Conservation (phyloP, 2,329 filamentous ascomycete genomes). For the Emmonsiellopsis sp. region DNA sequence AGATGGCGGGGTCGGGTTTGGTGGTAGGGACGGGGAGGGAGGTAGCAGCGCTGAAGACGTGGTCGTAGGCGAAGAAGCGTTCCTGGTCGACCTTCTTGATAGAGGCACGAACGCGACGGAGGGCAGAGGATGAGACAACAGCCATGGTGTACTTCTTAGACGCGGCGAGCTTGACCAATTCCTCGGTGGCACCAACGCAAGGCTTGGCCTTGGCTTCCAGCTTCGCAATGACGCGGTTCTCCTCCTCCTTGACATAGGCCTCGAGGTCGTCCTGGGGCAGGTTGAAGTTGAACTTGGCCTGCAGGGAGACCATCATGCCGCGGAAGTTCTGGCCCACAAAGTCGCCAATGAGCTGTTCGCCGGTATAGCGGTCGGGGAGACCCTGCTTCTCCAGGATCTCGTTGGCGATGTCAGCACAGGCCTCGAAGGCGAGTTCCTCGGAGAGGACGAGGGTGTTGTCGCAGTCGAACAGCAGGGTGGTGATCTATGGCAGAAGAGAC, state of each 20-base stretch:
- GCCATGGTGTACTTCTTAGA: slow-evolving; percentile 60
- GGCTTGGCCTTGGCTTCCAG: slow-evolving; percentile 58
- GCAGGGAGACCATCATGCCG: slow-evolving; percentile 72
- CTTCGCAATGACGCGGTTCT: slow-evolving; percentile 75
- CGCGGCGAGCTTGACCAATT: slow-evolving; percentile 56
- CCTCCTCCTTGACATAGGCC: slow-evolving; percentile 63
- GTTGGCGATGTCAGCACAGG: slow-evolving; percentile 82
- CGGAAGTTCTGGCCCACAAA: slow-evolving; percentile 94
- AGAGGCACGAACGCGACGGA: slow-evolving; percentile 66
- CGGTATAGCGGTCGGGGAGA: slow-evolving; percentile 63
- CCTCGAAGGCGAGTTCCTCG: slow-evolving; percentile 83
- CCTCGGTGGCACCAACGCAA: slow-evolving; percentile 58
- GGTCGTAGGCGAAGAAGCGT: slow-evolving; percentile 66
- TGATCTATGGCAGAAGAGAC: slow-evolving; percentile 42
- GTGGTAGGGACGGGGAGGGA: slow-evolving; percentile 69
- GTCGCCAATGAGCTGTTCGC: slow-evolving; percentile 67
- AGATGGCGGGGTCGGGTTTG: slow-evolving; percentile 87
- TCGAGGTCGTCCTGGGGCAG: slow-evolving; percentile 61
- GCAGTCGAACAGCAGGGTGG: slow-evolving; percentile 61
- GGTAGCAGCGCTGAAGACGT: slow-evolving; percentile 73
- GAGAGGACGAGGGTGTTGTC: slow-evolving; percentile 91
- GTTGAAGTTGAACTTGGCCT: slow-evolving; percentile 64
- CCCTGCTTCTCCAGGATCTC: slow-evolving; percentile 62
- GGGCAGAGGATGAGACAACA: slow-evolving; percentile 72
- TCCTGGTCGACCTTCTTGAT: slow-evolving; percentile 71